Conservation (phyloP, 768 basidiomycete species). For the Phanerochaete sordida region DNA sequence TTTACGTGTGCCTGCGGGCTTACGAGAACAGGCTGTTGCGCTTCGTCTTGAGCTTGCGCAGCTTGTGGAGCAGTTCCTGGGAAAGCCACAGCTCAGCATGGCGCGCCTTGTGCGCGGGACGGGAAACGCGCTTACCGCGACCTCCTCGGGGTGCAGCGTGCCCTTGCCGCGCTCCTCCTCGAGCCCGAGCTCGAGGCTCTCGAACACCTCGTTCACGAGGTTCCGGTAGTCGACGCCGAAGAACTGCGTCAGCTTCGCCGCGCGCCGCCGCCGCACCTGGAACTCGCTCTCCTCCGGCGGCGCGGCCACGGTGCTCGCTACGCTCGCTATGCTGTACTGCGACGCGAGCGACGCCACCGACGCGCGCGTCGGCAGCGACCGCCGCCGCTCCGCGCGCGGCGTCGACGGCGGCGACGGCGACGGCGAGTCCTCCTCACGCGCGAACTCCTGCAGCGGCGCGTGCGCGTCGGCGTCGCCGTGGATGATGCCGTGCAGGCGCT, state of each 20-base stretch:
- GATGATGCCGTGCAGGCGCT: constrained; percentile 70
- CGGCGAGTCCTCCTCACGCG: constrained; percentile 12
- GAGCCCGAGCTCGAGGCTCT: constrained; percentile 75
- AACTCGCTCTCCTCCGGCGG: constrained; percentile 49
- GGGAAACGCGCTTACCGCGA: constrained; percentile 49
- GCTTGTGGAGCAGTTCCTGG: constrained; percentile 40
- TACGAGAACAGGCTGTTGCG: constrained; percentile 30
- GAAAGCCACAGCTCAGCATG: neutral
- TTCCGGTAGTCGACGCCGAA: constrained; percentile 86
- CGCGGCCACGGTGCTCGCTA: constrained; percentile 25
- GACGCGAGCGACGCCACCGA: constrained; percentile 60
- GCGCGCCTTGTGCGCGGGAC: neutral
- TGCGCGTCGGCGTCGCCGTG: constrained; percentile 30
- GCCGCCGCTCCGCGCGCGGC: constrained; percentile 57
- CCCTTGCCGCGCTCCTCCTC: constrained; percentile 67
- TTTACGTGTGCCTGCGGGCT: neutral
- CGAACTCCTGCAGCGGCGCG: constrained; percentile 25
- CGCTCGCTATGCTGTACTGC: constrained; percentile 36
- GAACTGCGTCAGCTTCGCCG: constrained; percentile 83
- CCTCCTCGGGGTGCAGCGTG: constrained; percentile 62
- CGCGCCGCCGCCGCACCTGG: constrained; percentile 67
- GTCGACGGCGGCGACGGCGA: constrained; percentile 10
- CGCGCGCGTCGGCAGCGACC: constrained; percentile 63
- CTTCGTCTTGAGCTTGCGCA: constrained; percentile 54
- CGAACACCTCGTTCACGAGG: constrained; percentile 71